A percentile compares a stretch with the other conserved stretches of the same genome.
Evolutionary conservation across 1,284 basidiomycete species (phyloP).

Genomic region (Ceratorhiza oryzae-sativae): DNA sequence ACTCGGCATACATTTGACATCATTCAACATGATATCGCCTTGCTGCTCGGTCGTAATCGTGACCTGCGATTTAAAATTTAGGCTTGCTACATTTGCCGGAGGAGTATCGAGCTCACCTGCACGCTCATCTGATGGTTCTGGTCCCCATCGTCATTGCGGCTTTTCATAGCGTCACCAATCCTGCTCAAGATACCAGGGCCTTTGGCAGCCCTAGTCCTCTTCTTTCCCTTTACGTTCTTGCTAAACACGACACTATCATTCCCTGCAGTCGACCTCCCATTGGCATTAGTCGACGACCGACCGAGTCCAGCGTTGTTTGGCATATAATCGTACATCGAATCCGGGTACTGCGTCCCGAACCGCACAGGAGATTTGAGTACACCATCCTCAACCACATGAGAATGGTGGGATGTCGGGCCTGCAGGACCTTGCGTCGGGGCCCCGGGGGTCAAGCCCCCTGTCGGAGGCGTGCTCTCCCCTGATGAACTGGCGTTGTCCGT

Average conservation of each 20-base stretch:
- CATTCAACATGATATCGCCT: slow-evolving; percentile 32
- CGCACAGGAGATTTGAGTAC: neutral
- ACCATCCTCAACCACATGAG: neutral
- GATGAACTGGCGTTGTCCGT: slow-evolving; percentile 42
- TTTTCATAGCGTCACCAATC: slow-evolving; percentile 26
- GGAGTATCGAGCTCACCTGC: slow-evolving; percentile 13
- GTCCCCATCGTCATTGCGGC: neutral
- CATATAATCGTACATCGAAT: slow-evolving; percentile 23
- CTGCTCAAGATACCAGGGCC: neutral
- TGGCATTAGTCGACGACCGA: neutral
- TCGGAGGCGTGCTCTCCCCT: slow-evolving; percentile 17
- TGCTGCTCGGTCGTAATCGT: slow-evolving; percentile 33
- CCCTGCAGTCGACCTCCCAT: neutral
- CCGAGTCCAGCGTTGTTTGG: neutral
- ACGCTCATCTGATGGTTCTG: slow-evolving; percentile 32
- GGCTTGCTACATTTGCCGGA: no score
- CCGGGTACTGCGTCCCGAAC: neutral
- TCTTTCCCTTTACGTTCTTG: neutral
- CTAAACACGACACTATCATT: slow-evolving; percentile 13
- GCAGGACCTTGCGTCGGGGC: neutral
- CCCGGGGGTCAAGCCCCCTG: neutral
- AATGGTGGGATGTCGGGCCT: slow-evolving; percentile 16
- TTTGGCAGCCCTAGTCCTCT: neutral
- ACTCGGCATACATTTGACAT: slow-evolving; percentile 21
- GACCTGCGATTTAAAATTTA: neutral